Conservation (phyloP, 495 filamentous ascomycete species). For the Podospora fimiseda region DNA sequence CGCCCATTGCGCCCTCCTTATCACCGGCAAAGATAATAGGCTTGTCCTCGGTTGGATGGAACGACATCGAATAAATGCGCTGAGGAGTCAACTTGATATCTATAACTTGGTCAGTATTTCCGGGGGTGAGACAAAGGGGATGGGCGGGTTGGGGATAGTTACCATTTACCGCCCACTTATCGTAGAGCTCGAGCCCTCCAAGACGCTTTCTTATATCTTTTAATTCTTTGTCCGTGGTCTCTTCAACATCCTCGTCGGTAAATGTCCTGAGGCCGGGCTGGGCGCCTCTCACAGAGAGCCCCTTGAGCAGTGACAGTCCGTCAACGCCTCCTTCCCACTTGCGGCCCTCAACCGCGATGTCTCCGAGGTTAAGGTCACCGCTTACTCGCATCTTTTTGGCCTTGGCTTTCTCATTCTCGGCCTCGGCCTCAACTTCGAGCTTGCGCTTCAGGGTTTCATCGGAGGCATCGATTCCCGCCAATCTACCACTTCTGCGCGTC, state of each 20-base stretch:
- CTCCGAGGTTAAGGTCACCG: slow-evolving; percentile 64
- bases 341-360: slow-evolving; percentile 74
- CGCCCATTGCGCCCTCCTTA: slow-evolving; percentile 86
- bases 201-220: slow-evolving; percentile 74
- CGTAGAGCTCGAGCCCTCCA: slow-evolving; percentile 72
- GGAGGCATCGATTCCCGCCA: slow-evolving; percentile 48
- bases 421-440: slow-evolving; percentile 63
- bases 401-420: slow-evolving; percentile 52
- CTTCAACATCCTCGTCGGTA: slow-evolving; percentile 67
- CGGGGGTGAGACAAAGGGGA: not conserved
- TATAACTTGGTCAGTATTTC: slow-evolving; percentile 29
- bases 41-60: slow-evolving; percentile 82
- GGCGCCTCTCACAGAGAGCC: slow-evolving; percentile 51
- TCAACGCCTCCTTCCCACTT: slow-evolving; percentile 44
- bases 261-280: slow-evolving; percentile 79
- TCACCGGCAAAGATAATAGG: slow-evolving; percentile 92
- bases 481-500: slow-evolving; percentile 47
- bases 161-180: slow-evolving; percentile 73
- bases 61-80: slow-evolving; percentile 77
- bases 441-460: slow-evolving; percentile 74
- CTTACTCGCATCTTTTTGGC: slow-evolving; percentile 67
- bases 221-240: slow-evolving; percentile 70
- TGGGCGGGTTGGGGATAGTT: slow-evolving; percentile 17
- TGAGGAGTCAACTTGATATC: slow-evolving; percentile 93
- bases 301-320: slow-evolving; percentile 37